These are phyloP conservation scores for Cadophora sp. DNA, from an alignment of 2,329 filamentous ascomycete genomes.

Conservation along the genomic window DNA sequence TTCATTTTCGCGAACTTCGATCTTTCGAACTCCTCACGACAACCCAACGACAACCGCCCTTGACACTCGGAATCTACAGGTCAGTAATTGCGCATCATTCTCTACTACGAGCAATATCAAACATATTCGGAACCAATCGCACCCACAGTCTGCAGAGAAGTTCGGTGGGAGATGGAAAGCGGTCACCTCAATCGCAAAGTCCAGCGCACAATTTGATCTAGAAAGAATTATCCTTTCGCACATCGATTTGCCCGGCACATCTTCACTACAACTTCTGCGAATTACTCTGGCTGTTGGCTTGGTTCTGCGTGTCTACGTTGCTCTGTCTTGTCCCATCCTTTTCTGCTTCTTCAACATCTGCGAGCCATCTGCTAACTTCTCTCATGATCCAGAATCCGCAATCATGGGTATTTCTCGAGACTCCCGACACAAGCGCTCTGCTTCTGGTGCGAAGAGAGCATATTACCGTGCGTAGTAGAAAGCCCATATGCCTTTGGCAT, in stretches of 20 bases:
- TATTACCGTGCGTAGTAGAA: conserved; percentile 83
- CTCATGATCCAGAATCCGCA: conserved; percentile 66
- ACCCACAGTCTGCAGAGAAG: conserved; percentile 11
- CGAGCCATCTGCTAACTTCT: conserved; percentile 38
- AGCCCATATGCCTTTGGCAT: conserved; percentile 70
- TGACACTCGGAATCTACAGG: conserved; percentile 24
- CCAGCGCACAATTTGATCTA: conserved; percentile 17
- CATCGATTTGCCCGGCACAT: conserved; percentile 6
- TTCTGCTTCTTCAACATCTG: neutral
- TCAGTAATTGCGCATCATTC: neutral
- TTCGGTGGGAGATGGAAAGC: neutral
- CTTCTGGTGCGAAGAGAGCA: conserved; percentile 96
- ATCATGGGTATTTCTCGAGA: conserved; percentile 99
- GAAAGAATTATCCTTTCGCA: conserved; percentile 4
- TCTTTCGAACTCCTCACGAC: conserved; percentile 15
- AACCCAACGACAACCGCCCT: conserved; percentile 22
- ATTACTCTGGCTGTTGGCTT: conserved; percentile 17
- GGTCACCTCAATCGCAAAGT: conserved; percentile 6
- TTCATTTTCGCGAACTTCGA: neutral
- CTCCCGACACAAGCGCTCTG: conserved; percentile 99
- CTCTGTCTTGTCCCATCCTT: conserved; percentile 13
- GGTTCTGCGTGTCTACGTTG: conserved; percentile 14
- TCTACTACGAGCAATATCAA: neutral
- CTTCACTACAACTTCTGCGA: conserved; percentile 9
- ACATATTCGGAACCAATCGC: neutral